phyloP scores from a whole-genome alignment of 805 yeast species.

The Kodamaea neixiangensis region DNA sequence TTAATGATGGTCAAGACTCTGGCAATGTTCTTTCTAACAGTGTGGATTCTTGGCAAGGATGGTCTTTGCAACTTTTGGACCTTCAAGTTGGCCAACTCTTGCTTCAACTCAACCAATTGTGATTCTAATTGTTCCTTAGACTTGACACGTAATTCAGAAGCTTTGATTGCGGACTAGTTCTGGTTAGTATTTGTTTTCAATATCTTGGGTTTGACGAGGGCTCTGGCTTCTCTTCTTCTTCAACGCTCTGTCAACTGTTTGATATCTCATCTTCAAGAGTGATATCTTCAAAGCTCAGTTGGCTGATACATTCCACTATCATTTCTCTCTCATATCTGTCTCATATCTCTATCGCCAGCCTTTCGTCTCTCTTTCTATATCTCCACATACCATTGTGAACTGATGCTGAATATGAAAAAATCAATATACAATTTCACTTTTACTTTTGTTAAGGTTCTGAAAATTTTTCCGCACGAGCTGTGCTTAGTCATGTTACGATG shows the following conservation, averaged over 20 bases:
- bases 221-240: neutral
- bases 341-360: neutral
- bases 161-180: conserved; percentile 79
- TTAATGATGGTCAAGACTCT: conserved; percentile 96
- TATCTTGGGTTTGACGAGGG: neutral
- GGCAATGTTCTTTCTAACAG: conserved; percentile 98
- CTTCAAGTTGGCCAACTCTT: conserved; percentile 93
- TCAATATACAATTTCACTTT: conserved; percentile 3
- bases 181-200: conserved; percentile 23
- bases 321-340: neutral
- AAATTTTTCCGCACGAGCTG: conserved; percentile 7
- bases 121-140: conserved; percentile 95
- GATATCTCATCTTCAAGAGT: neutral
- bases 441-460: conserved; percentile 5
- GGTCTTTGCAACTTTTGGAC: conserved; percentile 93
- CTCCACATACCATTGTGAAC: conserved; percentile 13
- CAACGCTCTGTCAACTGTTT: neutral
- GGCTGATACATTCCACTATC: neutral
- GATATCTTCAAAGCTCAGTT: too few species aligned
- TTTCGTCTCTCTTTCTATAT: neutral
- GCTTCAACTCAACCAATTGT: conserved; percentile 94
- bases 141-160: conserved; percentile 95
- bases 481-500: neutral
- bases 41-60: conserved; percentile 93
- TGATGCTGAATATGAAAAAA: conserved; percentile 9